phyloP scores from a whole-genome alignment of 2,329 filamentous ascomycete species.

The Sclerotinia minor region DNA sequence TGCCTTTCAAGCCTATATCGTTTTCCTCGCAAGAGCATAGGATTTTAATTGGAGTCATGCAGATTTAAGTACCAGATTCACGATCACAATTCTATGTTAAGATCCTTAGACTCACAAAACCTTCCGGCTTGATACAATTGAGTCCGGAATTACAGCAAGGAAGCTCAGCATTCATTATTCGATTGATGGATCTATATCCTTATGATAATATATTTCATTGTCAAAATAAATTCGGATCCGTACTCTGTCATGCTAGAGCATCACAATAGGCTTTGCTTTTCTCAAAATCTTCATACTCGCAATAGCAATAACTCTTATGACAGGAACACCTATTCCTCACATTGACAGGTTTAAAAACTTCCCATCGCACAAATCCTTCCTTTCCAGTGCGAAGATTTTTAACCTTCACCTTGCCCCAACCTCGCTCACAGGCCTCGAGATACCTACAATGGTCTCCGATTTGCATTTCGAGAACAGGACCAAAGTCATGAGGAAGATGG shows the following conservation, averaged over 20 bases:
- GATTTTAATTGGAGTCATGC: background rate
- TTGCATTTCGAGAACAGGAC: background rate
- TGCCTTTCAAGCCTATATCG: background rate
- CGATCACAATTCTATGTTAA: background rate
- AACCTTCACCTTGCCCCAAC: slow-evolving; percentile 8
- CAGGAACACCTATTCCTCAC: slow-evolving; percentile 3
- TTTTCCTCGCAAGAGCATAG: background rate
- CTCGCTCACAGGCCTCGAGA: background rate
- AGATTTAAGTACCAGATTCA: background rate
- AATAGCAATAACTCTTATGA: background rate
- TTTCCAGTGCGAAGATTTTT: slow-evolving; percentile 19
- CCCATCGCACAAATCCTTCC: slow-evolving; percentile 17
- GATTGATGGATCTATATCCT: background rate
- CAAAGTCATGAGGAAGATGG: background rate
- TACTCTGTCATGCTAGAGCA: background rate
- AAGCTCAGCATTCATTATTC: background rate
- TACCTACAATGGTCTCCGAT: slow-evolving; percentile 2
- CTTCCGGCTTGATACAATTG: background rate
- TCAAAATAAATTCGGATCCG: background rate
- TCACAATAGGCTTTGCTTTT: slow-evolving; percentile 1
- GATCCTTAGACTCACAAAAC: background rate
- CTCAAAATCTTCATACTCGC: slow-evolving; percentile 19
- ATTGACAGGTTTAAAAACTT: slow-evolving; percentile 1
- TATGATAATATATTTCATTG: background rate
- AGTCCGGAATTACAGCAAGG: background rate